These are phyloP conservation scores for Beauveria asiatica DNA, from an alignment of 2,329 filamentous ascomycete species.

Conservation along the genomic window DNA sequence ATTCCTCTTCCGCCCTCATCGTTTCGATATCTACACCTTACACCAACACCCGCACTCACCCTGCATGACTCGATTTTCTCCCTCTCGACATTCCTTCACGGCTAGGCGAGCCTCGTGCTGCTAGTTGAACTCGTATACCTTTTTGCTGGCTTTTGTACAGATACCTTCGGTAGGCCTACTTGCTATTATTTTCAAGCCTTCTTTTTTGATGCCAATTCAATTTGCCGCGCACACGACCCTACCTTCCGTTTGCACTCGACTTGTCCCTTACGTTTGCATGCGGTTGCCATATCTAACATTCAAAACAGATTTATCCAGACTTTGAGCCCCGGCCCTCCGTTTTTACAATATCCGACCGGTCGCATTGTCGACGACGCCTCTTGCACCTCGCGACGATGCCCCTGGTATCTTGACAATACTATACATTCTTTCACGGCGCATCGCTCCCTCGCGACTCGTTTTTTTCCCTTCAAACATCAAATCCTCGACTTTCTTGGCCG, in stretches of 20 bases:
- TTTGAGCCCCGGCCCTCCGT: neutral
- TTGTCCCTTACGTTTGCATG: neutral
- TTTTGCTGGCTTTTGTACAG: neutral
- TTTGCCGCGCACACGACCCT: conserved; percentile 5
- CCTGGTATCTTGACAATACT: conserved; percentile 8
- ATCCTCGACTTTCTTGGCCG: neutral
- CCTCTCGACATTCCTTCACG: conserved; percentile 9
- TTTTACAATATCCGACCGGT: conserved; percentile 8
- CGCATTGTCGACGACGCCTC: neutral
- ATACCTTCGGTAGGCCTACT: conserved; percentile 2
- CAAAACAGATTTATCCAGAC: neutral
- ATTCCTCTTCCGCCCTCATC: conserved; percentile 18
- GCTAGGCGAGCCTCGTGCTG: neutral
- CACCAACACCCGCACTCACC: conserved; percentile 13
- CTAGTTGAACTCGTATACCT: neutral
- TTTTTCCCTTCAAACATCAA: neutral
- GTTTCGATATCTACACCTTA: conserved; percentile 19
- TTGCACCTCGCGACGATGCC: conserved; percentile 11
- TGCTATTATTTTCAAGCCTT: neutral
- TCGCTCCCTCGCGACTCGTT: neutral
- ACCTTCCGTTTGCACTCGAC: neutral
- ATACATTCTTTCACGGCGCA: conserved; percentile 1
- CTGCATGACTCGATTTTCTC: conserved; percentile 10
- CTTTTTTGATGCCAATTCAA: neutral
- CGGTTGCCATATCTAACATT: neutral